phyloP scores from a whole-genome alignment of 441 rosid genomes.

The Codiaeum variegatum region DNA sequence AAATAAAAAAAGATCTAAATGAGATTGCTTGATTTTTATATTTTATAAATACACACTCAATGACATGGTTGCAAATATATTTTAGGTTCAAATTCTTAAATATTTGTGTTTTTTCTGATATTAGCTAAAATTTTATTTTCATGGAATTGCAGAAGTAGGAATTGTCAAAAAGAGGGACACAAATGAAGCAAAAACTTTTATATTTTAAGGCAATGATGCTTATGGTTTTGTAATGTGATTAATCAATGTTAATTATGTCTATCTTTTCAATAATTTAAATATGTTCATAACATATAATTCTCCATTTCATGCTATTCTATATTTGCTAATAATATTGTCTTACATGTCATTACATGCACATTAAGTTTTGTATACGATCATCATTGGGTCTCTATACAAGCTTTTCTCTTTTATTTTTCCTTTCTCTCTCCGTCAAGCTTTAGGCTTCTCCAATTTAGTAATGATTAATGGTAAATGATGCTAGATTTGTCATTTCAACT shows the following conservation, averaged over 20 bases:
- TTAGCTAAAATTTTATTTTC: no score
- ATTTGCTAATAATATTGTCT: background rate
- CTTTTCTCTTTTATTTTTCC: background rate
- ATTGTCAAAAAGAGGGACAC: conserved; percentile 28
- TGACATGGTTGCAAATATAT: no score
- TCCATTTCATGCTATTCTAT: background rate
- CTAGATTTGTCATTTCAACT: background rate
- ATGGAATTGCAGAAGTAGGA: conserved; percentile 39
- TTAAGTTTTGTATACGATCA: background rate
- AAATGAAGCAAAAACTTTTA: conserved; percentile 31
- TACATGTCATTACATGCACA: background rate
- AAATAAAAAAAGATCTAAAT: no score
- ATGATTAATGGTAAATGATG: background rate
- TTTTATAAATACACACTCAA: no score
- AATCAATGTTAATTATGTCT: background rate
- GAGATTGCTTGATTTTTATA: no score
- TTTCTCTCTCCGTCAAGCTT: background rate
- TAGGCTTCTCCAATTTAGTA: background rate
- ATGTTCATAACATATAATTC: background rate
- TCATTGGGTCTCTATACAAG: background rate
- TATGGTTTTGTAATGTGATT: background rate
- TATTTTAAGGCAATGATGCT: conserved; percentile 10
- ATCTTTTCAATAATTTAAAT: background rate
- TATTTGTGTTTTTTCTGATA: no score
- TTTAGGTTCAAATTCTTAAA: no score